These are phyloP conservation scores for Dentipellis sp. DNA, from an alignment of 768 basidiomycete genomes.

Conservation along the genomic window DNA sequence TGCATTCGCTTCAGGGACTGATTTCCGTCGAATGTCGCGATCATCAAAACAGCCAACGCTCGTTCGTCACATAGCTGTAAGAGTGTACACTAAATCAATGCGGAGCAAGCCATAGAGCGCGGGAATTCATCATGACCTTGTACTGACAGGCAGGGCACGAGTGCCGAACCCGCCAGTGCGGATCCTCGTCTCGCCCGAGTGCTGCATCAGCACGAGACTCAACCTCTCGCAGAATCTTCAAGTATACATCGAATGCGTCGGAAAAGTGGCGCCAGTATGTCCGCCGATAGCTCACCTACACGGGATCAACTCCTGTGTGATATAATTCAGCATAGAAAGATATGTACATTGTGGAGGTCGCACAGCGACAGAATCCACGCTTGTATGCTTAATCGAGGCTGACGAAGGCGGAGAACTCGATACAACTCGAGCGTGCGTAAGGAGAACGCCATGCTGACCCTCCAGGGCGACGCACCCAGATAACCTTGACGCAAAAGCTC, in stretches of 20 bases:
- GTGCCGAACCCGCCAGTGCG: background rate
- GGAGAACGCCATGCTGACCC: too few species aligned
- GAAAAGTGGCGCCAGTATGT: background rate
- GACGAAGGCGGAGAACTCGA: background rate
- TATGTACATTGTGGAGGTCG: background rate
- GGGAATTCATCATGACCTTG: background rate
- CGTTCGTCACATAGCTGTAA: background rate
- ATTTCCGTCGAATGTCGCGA: conserved; percentile 3
- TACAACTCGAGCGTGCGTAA: background rate
- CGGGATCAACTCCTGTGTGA: too few species aligned
- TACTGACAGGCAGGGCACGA: background rate
- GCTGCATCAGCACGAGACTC: background rate
- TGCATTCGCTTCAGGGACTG: background rate
- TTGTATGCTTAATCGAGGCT: background rate
- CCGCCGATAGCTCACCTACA: background rate
- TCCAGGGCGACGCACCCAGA: too few species aligned
- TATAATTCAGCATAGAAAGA: background rate
- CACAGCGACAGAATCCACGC: background rate
- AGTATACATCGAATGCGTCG: background rate
- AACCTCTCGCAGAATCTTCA: background rate
- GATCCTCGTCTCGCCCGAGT: background rate
- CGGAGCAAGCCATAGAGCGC: too few species aligned
- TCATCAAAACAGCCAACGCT: too few species aligned
- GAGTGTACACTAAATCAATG: background rate
- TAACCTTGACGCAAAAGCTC: too few species aligned